These are phyloP conservation scores for Penicillium dipodomyicola DNA, from an alignment of 495 filamentous ascomycete genomes.

Conservation along the genomic window DNA sequence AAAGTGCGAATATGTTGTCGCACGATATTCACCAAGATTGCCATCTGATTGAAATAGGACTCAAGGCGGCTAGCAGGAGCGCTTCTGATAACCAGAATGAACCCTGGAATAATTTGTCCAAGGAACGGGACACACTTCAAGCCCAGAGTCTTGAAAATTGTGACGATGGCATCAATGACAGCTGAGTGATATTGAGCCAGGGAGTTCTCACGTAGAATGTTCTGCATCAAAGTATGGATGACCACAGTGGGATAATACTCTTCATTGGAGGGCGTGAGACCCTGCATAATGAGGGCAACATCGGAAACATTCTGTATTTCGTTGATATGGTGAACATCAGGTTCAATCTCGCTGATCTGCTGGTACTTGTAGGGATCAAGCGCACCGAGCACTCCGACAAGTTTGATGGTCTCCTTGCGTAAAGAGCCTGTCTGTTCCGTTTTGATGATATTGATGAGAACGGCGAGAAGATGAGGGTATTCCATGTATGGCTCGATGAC, in stretches of 20 bases:
- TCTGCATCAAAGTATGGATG: constrained; percentile 86
- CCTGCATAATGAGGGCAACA: constrained; percentile 95
- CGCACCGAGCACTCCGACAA: constrained; percentile 94
- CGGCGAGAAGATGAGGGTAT: constrained; percentile 86
- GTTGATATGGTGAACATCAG: constrained; percentile 51
- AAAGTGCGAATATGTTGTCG: constrained; percentile 92
- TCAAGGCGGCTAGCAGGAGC: constrained; percentile 73
- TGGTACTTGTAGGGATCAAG: constrained; percentile 96
- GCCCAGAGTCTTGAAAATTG: constrained; percentile 93
- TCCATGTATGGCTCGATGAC: constrained; percentile 96
- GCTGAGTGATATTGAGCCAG: constrained; percentile 84
- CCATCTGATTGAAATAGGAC: constrained; percentile 94
- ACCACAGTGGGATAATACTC: constrained; percentile 98
- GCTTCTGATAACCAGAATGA: constrained; percentile 78
- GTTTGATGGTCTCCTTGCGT: constrained; percentile 89
- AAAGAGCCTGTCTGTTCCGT: constrained; percentile 79
- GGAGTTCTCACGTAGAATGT: constrained; percentile 83
- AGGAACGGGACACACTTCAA: constrained; percentile 94
- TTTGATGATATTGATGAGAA: constrained; percentile 90
- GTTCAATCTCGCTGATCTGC: constrained; percentile 48
- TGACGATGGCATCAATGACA: constrained; percentile 98
- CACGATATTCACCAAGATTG: constrained; percentile 90
- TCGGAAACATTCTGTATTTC: constrained; percentile 73
- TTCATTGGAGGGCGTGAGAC: constrained; percentile 93
- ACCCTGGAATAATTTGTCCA: constrained; percentile 87